phyloP scores from a whole-genome alignment of 495 filamentous ascomycete genomes.

The Hypoxylon cercidicola region DNA sequence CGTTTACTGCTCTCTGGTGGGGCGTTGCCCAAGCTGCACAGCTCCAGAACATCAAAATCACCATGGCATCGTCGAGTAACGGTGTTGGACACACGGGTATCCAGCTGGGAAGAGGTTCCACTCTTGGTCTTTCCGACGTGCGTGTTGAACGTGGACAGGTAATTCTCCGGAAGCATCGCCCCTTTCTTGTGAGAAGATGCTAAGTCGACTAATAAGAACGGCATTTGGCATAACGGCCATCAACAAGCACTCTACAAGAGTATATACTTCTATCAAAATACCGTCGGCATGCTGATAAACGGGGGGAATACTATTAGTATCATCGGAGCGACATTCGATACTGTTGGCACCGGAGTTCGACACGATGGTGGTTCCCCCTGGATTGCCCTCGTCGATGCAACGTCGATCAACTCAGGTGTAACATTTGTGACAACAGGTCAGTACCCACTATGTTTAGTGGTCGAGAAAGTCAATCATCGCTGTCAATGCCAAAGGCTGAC shows the following conservation, averaged over 20 bases:
- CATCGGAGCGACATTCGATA: conserved; percentile 59
- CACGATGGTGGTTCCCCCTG: conserved; percentile 60
- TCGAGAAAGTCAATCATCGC: not conserved
- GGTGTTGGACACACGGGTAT: conserved; percentile 70
- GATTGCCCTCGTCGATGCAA: conserved; percentile 53
- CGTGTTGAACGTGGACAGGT: conserved; percentile 54
- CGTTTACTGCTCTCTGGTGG: conserved; percentile 73
- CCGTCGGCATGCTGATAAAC: conserved; percentile 69
- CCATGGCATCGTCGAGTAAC: conserved; percentile 60
- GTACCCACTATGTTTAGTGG: not conserved
- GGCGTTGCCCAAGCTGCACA: conserved; percentile 73
- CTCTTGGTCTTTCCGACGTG: conserved; percentile 50
- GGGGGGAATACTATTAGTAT: conserved; percentile 67
- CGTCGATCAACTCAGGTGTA: conserved; percentile 53
- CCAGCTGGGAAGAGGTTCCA: conserved; percentile 65
- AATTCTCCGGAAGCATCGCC: conserved; percentile 3
- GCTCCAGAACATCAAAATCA: conserved; percentile 75
- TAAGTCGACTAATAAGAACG: conserved; percentile 46
- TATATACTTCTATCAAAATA: conserved; percentile 66
- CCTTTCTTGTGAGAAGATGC: conserved; percentile 4
- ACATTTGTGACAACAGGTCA: conserved; percentile 48
- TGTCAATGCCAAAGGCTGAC: not conserved
- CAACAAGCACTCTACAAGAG: conserved; percentile 79
- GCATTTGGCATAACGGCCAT: conserved; percentile 68
- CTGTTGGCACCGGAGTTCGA: conserved; percentile 65